phyloP scores from a whole-genome alignment of 257 asterid genomes.

The Solanum neorickii region DNA sequence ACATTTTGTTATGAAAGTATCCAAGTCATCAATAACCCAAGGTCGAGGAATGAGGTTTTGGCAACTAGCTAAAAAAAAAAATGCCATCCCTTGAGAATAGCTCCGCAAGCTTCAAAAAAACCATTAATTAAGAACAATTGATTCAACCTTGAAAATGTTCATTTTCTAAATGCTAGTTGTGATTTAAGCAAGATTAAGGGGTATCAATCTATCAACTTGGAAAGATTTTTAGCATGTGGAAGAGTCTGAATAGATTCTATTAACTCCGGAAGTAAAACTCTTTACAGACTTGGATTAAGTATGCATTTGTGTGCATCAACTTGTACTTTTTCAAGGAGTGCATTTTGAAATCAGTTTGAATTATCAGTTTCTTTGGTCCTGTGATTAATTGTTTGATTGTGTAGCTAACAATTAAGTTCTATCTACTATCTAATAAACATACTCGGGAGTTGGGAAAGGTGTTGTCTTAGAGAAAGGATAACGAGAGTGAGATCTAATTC shows the following conservation, averaged over 20 bases:
- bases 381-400: background rate
- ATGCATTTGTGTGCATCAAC: background rate
- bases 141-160: background rate
- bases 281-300: background rate
- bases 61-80: constrained; percentile 92
- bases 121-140: background rate
- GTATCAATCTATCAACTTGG: background rate
- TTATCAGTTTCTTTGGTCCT: background rate
- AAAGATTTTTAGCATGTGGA: background rate
- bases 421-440: background rate
- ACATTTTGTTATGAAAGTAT: constrained; percentile 60
- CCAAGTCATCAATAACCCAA: constrained; percentile 97
- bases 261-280: background rate
- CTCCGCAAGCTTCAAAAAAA: constrained; percentile 77
- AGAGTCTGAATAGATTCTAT: background rate
- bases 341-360: background rate
- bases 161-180: background rate
- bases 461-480: background rate
- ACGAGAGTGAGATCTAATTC: background rate
- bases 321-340: background rate
- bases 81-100: constrained; percentile 87
- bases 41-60: constrained; percentile 94
- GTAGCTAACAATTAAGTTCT: background rate
- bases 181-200: background rate
- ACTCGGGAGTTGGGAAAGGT: background rate